Conservation (phyloP, 768 basidiomycete species). For the Auricularia sp. region DNA sequence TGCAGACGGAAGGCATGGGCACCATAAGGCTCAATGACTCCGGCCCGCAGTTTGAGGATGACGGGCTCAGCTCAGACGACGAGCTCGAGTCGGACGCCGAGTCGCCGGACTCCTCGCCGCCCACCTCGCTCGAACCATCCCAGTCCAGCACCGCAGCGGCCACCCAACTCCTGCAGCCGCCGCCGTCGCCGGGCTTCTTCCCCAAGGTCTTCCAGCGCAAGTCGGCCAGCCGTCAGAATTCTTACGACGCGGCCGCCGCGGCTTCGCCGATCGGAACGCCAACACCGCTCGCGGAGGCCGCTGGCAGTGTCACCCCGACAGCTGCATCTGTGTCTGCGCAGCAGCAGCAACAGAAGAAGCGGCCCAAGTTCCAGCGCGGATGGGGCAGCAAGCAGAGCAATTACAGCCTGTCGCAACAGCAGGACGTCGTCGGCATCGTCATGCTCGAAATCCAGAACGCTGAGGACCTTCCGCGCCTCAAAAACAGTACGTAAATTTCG, state of each 20-base stretch:
- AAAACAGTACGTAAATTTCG: slow-evolving; percentile 58
- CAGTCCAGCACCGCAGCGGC: slow-evolving; percentile 1
- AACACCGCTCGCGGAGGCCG: slow-evolving; percentile 14
- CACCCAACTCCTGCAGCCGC: slow-evolving; percentile 15
- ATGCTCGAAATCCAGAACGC: slow-evolving; percentile 87
- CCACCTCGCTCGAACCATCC: slow-evolving; percentile 6
- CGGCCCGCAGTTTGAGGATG: slow-evolving; percentile 58
- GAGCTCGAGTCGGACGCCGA: slow-evolving; percentile 32
- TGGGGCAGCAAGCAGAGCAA: slow-evolving; percentile 32
- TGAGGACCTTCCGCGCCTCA: slow-evolving; percentile 71
- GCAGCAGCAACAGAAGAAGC: slow-evolving; percentile 15
- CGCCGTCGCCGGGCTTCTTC: slow-evolving; percentile 19
- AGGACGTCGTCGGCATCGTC: slow-evolving; percentile 89
- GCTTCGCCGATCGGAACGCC: slow-evolving; percentile 6
- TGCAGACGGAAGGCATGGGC: slow-evolving; percentile 76
- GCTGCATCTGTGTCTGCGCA: slow-evolving; percentile 2
- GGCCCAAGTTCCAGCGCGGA: slow-evolving; percentile 31
- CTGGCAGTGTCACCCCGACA: slow-evolving; percentile 17
- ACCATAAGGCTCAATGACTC: slow-evolving; percentile 58
- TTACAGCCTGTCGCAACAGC: slow-evolving; percentile 51
- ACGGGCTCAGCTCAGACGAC: slow-evolving; percentile 54
- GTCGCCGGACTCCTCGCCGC: slow-evolving; percentile 13
- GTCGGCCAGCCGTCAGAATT: slow-evolving; percentile 21
- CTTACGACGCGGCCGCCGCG: slow-evolving; percentile 18
- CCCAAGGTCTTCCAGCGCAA: slow-evolving; percentile 29